Evolutionary conservation across 1,139 yeast species (phyloP), one percentile per base, ranked within the genome.

Genomic region (Suhomyces chickasaworum): DNA sequence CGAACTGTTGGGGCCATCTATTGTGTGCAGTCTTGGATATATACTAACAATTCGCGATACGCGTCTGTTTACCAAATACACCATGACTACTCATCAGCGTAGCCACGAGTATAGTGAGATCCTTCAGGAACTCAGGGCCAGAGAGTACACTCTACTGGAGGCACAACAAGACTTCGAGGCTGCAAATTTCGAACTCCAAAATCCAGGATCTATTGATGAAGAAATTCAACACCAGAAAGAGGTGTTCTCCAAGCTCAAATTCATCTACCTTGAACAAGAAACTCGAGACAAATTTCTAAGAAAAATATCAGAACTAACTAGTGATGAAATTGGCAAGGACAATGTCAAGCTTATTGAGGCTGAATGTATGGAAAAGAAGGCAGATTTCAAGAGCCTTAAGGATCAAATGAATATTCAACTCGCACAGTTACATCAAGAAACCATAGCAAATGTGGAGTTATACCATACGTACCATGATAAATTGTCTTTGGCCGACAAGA

Each of bases 241-340:
- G 50, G 61, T 72, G 27, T 77, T 78, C 51, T 71, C 76, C 16
- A 71, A 81, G 45, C 65, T 83, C 39, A 82, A 83, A 57, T 81
- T 83, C 50, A 75, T 81, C 40, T 84, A 82, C 57, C 62, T 83
- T 41, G 90, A 84, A 57, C 86, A 83, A 55, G 89, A 83, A 55
- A 77, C 88, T 1, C 74, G 86, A 53, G 86, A 83, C 51, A 75
- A 80, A 63, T 84, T 84, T 58, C 64, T 84, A 37, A 35, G 59
- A 7, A 49, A 51, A 43, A 51, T 56, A 20, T 54, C 58, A 9
- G 59, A 56, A 30, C 33, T 53, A 16, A 44, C 53, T 3, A 44
- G 54, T 1, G 54, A 51, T 1, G 58, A 53, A 12, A 50, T 64
- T 9, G 53, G 52, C 32, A 54, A 57, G 29, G 55, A 51, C n/a